Base-by-base conservation (phyloP, 2,329 filamentous ascomycete species). In the Fusarium sp. region DNA sequence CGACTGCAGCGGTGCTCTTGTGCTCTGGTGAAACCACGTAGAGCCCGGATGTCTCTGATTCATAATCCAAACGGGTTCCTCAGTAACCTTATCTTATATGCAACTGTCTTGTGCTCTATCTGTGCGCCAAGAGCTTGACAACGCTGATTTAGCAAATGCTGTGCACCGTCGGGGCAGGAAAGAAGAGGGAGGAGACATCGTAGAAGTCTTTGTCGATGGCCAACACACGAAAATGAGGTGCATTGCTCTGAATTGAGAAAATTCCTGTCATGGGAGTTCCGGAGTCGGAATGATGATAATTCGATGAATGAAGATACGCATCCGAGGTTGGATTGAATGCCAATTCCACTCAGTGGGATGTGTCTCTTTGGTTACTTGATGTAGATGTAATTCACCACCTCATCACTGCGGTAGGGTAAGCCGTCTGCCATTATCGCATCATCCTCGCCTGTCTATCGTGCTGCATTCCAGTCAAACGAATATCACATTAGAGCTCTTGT, bases 401-500 rank as follows among this genome's bases (percentile, higher is more conserved):
- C 11, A 14, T 45, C 17, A 26, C 17, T 26, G 0, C 12, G 24
- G 17, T 26, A 24, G 24, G 24, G 24, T 24, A 24, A 24, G 24
- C 24, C 24, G 24, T 24, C 24, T 24, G 24, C 24, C 24, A 24
- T 24, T 13, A 45, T 20, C 42, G 17, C 0, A 45, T 13, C 11
- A 13, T 9, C 7, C 24, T 26, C 17, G 13, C 4, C 11, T 14
- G 24, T 0, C 24, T 1, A 45, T 20, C 26, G 11, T 26, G 17
- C 42, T 20, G 5, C 6, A 26, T 26, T 26, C 26, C 24, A 24
- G 24, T 24, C 24, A 24, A 24, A 24, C 26, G 26, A 45, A 20
- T 0, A 26, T 26, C 42, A 4, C 17, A 20, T 9, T 24, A 13
- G 6, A 45, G 9, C 6, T 48, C 2, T n/a, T 11, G 3, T 11